Percentiles rank a stretch among this genome's conserved stretches.
Evolutionary conservation across 2,329 filamentous ascomycete species (phyloP).

Genomic region (Dothideomycetidae sp.): DNA sequence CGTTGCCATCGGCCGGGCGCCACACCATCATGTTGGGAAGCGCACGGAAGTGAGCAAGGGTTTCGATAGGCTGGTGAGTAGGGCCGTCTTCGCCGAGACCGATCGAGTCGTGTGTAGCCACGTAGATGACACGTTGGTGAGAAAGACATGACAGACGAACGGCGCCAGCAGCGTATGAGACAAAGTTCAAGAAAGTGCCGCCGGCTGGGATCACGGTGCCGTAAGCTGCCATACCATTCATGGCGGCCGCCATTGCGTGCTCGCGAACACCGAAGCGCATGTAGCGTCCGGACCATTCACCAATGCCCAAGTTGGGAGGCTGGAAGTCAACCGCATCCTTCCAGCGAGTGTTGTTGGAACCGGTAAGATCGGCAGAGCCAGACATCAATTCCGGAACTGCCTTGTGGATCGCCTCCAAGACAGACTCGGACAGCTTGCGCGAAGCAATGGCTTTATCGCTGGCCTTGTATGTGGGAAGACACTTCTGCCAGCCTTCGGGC

Average conservation of each 20-base stretch:
- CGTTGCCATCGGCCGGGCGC: conserved; percentile 96
- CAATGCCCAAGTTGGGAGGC: conserved; percentile 69
- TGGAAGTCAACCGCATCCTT: conserved; percentile 97
- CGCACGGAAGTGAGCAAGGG: conserved; percentile 93
- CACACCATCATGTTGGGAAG: conserved; percentile 99
- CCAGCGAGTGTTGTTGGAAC: conserved; percentile 97
- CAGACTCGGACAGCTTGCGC: conserved; percentile 89
- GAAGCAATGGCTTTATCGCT: conserved; percentile 74
- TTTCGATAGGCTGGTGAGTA: conserved; percentile 98
- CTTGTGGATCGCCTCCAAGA: conserved; percentile 74
- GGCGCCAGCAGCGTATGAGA: conserved; percentile 91
- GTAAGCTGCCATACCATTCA: conserved; percentile 92
- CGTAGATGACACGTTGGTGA: conserved; percentile 81
- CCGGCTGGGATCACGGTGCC: conserved; percentile 86
- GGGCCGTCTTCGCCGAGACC: conserved; percentile 97
- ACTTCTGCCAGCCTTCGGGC: conserved; percentile 92
- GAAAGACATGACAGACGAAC: conserved; percentile 89
- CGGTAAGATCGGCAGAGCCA: conserved; percentile 93
- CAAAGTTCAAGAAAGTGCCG: conserved; percentile 98
- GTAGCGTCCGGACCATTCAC: conserved; percentile 83
- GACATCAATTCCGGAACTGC: conserved; percentile 81
- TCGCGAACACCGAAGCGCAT: conserved; percentile 85
- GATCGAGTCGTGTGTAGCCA: conserved; percentile 97
- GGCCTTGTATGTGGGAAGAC: conserved; percentile 79
- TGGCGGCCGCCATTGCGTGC: conserved; percentile 82